Evolutionary conservation across 371 early-diverging fungal species (phyloP).

Genomic region (Lichtheimia hyalospora): DNA sequence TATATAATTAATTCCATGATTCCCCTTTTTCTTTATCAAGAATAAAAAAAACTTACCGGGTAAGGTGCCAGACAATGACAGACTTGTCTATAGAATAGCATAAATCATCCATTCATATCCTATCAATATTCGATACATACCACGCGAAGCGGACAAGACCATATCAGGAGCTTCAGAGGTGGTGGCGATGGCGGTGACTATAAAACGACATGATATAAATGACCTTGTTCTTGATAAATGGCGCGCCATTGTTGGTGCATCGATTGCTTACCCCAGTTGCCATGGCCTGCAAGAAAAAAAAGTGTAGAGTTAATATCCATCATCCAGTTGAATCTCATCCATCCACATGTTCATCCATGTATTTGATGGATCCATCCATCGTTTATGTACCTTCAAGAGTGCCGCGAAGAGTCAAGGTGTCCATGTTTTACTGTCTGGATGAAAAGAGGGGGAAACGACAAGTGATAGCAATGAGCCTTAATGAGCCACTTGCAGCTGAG

Average conservation of each 20-base stretch:
- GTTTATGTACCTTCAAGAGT: constrained; percentile 25
- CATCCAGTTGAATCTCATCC: constrained; percentile 3
- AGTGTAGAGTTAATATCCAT: constrained; percentile 2
- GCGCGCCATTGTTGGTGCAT: neutral
- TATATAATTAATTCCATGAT: neutral
- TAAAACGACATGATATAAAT: neutral
- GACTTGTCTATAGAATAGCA: constrained; percentile 75
- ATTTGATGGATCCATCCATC: constrained; percentile 13
- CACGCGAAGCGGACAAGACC: constrained; percentile 91
- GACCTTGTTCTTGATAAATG: too few species aligned
- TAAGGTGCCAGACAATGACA: constrained; percentile 95
- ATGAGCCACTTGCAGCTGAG: too few species aligned
- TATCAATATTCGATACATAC: constrained; percentile 31
- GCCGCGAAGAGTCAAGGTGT: constrained; percentile 53
- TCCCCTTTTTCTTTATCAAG: neutral
- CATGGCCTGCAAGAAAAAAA: constrained; percentile 24
- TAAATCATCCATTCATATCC: neutral
- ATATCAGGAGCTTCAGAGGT: constrained; percentile 89
- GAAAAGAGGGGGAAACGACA: constrained; percentile 19
- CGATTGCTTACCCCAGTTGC: constrained; percentile 34
- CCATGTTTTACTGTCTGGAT: constrained; percentile 24
- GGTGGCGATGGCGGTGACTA: constrained; percentile 93
- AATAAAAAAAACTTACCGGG: constrained; percentile 41
- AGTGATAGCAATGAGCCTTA: too few species aligned
- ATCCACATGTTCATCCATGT: constrained; percentile 23